Evolutionary conservation across 176 grass and related monocot genomes (phyloP).

Genomic region (Tillandsia leiboldiana): DNA sequence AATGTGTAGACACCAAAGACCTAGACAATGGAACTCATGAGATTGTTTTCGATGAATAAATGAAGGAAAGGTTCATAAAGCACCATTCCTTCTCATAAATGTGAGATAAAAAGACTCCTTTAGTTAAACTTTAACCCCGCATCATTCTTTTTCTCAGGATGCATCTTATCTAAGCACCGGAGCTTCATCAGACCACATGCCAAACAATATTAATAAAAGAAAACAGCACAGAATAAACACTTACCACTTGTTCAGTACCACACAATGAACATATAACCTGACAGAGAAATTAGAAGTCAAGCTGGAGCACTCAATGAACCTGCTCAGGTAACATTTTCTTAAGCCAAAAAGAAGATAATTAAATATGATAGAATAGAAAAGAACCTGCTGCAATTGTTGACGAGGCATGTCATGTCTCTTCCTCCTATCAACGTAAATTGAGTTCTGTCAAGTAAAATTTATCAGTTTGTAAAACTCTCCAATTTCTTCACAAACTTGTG

Average conservation of each 20-base stretch:
- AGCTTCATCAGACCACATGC: background rate
- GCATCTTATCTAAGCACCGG: too few species aligned
- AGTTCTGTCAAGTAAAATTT: constrained; percentile 46
- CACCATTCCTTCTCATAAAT: background rate
- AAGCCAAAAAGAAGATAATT: constrained; percentile 6
- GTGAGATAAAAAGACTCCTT: too few species aligned
- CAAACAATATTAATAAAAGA: background rate
- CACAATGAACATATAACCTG: constrained; percentile 84
- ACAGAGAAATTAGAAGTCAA: constrained; percentile 7
- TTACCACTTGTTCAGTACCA: constrained; percentile 78
- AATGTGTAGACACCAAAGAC: too few species aligned
- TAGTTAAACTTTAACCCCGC: too few species aligned
- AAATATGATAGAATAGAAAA: background rate
- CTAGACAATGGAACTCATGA: too few species aligned
- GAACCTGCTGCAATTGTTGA: constrained; percentile 48
- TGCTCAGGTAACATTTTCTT: background rate
- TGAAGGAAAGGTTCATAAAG: too few species aligned
- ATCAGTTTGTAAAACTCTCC: background rate
- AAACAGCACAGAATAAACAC: background rate
- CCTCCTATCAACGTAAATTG: constrained; percentile 39
- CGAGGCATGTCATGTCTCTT: constrained; percentile 71
- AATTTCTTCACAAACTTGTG: too few species aligned
- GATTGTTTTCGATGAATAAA: too few species aligned
- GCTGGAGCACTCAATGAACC: background rate
- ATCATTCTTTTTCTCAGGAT: too few species aligned